Evolutionary conservation across 371 early-diverging fungal species (phyloP).

Genomic region (Mortierella sp.): DNA sequence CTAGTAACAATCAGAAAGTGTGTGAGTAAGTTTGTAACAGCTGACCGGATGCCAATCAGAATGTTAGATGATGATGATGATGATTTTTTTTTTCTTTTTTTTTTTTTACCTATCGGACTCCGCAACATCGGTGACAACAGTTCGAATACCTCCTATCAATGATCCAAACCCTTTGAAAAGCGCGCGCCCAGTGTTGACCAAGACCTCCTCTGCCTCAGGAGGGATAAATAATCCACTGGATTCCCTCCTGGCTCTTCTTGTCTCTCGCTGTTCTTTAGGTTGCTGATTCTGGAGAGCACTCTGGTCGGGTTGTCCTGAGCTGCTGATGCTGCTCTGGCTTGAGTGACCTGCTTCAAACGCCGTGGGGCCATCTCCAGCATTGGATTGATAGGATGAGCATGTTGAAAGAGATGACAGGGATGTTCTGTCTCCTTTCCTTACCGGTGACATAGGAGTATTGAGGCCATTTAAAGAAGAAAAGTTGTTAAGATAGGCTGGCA

Average conservation of each 20-base stretch:
- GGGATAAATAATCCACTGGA: conserved; percentile 51
- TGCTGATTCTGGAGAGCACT: neutral
- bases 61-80: neutral
- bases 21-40: too few species aligned
- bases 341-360: conserved; percentile 52
- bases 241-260: conserved; percentile 30
- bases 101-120: conserved; percentile 44
- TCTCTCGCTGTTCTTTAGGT: conserved; percentile 33
- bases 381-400: conserved; percentile 33
- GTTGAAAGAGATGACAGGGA: conserved; percentile 51
- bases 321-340: conserved; percentile 49
- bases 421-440: conserved; percentile 41
- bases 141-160: conserved; percentile 47
- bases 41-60: neutral
- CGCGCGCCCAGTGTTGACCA: conserved; percentile 52
- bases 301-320: conserved; percentile 32
- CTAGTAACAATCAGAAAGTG: conserved; percentile 8
- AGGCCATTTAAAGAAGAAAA: conserved; percentile 43
- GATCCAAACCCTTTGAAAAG: conserved; percentile 55
- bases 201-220: conserved; percentile 49
- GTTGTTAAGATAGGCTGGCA: conserved; percentile 33
- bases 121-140: conserved; percentile 49
- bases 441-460: conserved; percentile 15
- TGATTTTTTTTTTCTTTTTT: neutral
- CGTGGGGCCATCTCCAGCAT: conserved; percentile 25